phyloP scores from a whole-genome alignment of 164 flowering plant genomes.

The Tetrastigma voinierianum region DNA sequence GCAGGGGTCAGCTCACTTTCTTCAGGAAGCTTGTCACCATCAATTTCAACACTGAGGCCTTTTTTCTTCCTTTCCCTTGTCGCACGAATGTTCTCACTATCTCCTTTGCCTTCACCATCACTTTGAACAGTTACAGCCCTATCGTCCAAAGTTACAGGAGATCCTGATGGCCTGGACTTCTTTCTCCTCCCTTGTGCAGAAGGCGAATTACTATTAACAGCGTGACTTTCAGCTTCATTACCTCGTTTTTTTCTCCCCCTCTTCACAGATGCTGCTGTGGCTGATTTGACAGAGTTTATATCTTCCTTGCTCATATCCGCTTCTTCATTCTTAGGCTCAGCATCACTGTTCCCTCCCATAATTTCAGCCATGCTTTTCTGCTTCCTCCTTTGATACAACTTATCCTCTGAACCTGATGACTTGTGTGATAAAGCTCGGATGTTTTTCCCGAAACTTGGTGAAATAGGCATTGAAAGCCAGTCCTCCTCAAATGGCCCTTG shows the following conservation, averaged over 20 bases:
- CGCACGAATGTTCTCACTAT: not conserved
- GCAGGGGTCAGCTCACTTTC: conserved; percentile 9
- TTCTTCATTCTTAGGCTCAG: conserved; percentile 8
- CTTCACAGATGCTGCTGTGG: conserved; percentile 11
- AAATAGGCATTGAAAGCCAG: conserved; percentile 29
- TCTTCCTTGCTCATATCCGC: conserved; percentile 7
- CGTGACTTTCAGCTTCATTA: conserved; percentile 10
- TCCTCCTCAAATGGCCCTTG: conserved; percentile 39
- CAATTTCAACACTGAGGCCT: not conserved
- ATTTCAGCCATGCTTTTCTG: conserved; percentile 49
- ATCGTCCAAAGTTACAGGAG: not conserved
- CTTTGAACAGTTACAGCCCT: not conserved
- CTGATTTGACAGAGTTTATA: not conserved
- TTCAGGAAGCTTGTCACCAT: conserved; percentile 1
- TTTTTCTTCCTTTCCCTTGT: conserved; percentile 4
- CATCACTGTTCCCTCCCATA: conserved; percentile 18
- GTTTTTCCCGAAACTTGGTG: conserved; percentile 9
- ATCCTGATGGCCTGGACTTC: conserved; percentile 11
- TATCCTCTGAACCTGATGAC: conserved; percentile 18
- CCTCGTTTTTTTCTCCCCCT: conserved; percentile 21
- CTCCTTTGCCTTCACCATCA: conserved; percentile 13
- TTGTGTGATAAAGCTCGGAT: conserved; percentile 1
- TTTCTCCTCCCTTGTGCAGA: conserved; percentile 11
- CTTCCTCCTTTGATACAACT: conserved; percentile 51
- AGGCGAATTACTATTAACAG: not conserved